Evolutionary conservation across 2,329 filamentous ascomycete genomes (phyloP), one percentile per base, ranked within the genome.

Genomic region (Byssoonygena ceratinophila): DNA sequence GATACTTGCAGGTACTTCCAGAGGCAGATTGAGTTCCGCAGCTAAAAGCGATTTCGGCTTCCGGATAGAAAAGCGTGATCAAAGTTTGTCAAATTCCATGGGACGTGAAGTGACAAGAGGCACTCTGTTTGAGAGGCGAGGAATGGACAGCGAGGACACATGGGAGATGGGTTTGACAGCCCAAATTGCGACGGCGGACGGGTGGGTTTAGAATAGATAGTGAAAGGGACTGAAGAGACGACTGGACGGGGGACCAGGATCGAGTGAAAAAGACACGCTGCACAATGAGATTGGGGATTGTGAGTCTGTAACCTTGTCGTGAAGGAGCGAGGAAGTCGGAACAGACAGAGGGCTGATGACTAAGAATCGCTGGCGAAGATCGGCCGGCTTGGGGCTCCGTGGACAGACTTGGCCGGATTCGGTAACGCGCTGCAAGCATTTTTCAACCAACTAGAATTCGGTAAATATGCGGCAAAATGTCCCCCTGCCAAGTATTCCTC

Each of bases 1-100:
- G 41, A 14, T 46, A 46, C 45, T 47, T 47, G 31, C 18, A 47
- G 32, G 29, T 47, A 47, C 45, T 37, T 23, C 20, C 22, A 7
- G 18, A 14, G 23, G 2, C 22, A 23, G 20, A 27, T 29, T 27
- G 23, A 44, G 12, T 44, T 44, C 7, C 40, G 43, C 6, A 31
- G 20, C 16, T 22, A 9, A 6, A 41, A 7, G 39, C 20, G 36
- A n/a, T 5, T 44, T 23, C 2, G 2, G 6, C 7, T 16, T 44
- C 5, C 2, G 23, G 12, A n/a, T 16, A 27, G 20, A 32, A 34
- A 34, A 14, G 11, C 18, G 18, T 34, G 44, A 36, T 36, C n/a
- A 34, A 34, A 23, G 44, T 46, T 46, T 46, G 29, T 23, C 3
- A 5, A 34, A 9, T 25, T 46, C 44, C 44, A 46, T 36, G 44